Evolutionary conservation across 345 rosid species (phyloP).

Genomic region (Gossypium mustelinum): DNA sequence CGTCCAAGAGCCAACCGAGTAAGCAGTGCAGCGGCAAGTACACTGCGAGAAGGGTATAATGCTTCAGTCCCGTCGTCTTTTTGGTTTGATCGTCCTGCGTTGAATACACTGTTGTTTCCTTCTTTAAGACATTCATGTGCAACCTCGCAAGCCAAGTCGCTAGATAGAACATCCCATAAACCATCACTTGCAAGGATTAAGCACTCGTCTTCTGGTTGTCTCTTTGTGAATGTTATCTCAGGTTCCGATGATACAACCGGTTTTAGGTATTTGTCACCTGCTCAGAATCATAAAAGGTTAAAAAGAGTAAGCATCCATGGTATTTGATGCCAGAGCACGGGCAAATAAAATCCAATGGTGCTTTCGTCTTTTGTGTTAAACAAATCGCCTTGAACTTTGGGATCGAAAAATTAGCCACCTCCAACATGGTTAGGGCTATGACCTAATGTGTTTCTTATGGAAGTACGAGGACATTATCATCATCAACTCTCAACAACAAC

Average conservation of each 20-base stretch:
- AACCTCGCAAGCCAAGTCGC: slow-evolving; percentile 59
- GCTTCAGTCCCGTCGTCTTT: slow-evolving; percentile 27
- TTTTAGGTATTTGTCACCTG: slow-evolving; percentile 73
- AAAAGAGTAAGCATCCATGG: not conserved
- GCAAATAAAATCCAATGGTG: no score
- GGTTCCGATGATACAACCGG: slow-evolving; percentile 65
- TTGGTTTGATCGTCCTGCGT: slow-evolving; percentile 13
- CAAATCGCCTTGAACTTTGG: not conserved
- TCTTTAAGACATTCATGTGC: slow-evolving; percentile 53
- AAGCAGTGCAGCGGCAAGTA: slow-evolving; percentile 58
- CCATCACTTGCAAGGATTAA: slow-evolving; percentile 75
- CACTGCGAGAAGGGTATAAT: slow-evolving; percentile 46
- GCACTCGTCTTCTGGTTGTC: slow-evolving; percentile 62
- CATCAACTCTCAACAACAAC: not conserved
- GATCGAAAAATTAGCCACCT: not conserved
- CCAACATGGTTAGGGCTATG: not conserved
- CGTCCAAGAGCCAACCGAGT: slow-evolving; percentile 74
- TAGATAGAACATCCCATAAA: slow-evolving; percentile 72
- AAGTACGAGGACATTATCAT: not conserved
- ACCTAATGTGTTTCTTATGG: not conserved
- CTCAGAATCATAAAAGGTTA: not conserved
- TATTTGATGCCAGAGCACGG: not conserved
- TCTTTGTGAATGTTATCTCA: slow-evolving; percentile 43
- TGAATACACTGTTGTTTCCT: slow-evolving; percentile 12
- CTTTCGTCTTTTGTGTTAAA: no score